Conservation (phyloP, 371 early-diverging fungal species). For the Apophysomyces ossiformis region DNA sequence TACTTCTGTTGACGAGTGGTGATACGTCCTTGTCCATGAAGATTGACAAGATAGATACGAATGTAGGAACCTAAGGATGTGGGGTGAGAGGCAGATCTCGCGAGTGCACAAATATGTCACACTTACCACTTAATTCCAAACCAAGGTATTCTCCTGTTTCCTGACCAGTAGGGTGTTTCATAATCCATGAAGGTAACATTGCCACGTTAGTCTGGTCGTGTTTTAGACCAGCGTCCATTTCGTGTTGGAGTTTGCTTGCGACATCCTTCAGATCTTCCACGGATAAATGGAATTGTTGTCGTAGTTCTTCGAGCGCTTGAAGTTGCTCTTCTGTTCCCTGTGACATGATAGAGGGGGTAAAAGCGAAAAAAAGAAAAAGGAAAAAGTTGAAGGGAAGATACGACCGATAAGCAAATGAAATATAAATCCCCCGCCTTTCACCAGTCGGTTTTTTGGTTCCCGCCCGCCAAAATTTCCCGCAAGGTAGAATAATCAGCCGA, state of each 20-base stretch:
- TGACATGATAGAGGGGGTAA: constrained; percentile 1
- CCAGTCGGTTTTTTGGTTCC: neutral
- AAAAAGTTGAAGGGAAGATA: constrained; percentile 8
- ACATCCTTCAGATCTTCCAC: constrained; percentile 57
- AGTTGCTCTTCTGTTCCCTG: constrained; percentile 7
- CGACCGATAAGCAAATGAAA: neutral
- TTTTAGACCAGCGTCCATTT: constrained; percentile 73
- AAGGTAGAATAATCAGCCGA: neutral
- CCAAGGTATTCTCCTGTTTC: constrained; percentile 88
- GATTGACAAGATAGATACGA: constrained; percentile 81
- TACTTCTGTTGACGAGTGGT: constrained; percentile 76
- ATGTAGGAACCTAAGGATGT: constrained; percentile 66
- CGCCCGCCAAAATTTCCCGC: constrained; percentile 1
- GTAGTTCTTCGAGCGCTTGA: constrained; percentile 20
- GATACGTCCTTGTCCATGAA: constrained; percentile 74
- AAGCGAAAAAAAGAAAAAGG: constrained; percentile 12
- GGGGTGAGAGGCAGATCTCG: neutral
- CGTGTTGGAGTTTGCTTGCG: constrained; percentile 59
- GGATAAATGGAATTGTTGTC: constrained; percentile 56
- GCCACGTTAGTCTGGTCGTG: constrained; percentile 60
- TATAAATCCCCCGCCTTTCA: constrained; percentile 13
- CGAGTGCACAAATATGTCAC: neutral
- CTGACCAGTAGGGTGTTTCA: constrained; percentile 71
- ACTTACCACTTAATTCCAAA: constrained; percentile 88
- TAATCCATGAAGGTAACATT: constrained; percentile 67